Percentiles rank a stretch among this genome's conserved stretches.
Conservation (phyloP, 2,329 filamentous ascomycete species). For the Penicillium sp. region DNA sequence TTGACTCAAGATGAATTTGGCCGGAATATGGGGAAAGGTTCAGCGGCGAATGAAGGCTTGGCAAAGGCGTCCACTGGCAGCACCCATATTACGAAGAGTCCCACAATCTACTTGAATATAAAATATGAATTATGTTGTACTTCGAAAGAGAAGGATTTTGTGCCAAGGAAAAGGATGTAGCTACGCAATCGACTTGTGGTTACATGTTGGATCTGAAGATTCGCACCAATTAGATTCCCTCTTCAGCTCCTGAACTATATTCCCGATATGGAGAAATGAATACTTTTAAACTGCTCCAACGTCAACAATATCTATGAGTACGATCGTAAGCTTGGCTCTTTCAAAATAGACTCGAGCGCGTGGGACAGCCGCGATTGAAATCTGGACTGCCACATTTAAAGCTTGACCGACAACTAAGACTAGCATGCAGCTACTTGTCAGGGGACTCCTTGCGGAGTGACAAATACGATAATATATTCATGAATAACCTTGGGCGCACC, state of each 20-base stretch:
- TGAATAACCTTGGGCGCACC: not conserved
- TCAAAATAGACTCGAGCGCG: constrained; percentile 1
- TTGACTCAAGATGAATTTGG: constrained; percentile 18
- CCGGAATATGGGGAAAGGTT: constrained; percentile 34
- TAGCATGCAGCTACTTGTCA: not conserved
- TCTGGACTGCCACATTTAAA: constrained; percentile 1
- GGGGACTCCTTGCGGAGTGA: not conserved
- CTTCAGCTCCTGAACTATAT: not conserved
- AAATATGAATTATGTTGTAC: too few species aligned
- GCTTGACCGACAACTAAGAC: not conserved
- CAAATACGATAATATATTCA: not conserved
- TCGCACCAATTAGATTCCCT: not conserved
- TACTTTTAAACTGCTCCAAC: not conserved
- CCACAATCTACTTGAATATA: not conserved
- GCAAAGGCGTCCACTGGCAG: constrained; percentile 23
- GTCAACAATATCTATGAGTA: not conserved
- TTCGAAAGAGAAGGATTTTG: too few species aligned
- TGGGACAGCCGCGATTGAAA: constrained; percentile 7
- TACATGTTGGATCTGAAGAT: not conserved
- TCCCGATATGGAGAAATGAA: not conserved
- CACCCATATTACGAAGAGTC: constrained; percentile 14
- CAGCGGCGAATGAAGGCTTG: constrained; percentile 32
- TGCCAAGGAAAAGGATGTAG: not conserved
- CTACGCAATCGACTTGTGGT: not conserved
- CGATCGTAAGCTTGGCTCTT: not conserved